Conservation (phyloP, 257 asterid species). For the Gardenia jasminoides region DNA sequence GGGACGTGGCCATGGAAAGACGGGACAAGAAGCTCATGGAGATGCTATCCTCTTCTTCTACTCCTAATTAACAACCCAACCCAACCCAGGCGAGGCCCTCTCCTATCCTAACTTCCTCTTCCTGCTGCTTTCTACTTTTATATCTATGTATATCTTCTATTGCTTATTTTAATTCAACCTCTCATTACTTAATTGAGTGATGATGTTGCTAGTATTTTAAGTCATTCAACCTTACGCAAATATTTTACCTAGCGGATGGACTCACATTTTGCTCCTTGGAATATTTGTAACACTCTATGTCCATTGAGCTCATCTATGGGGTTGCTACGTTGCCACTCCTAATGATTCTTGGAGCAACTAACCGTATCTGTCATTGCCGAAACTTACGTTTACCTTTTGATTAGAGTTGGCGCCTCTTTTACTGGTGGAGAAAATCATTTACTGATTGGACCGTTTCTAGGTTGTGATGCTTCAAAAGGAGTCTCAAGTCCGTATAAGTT, state of each 20-base stretch:
- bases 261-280: no score
- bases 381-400: background rate
- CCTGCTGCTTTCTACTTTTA: background rate
- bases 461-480: background rate
- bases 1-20: constrained; percentile 88
- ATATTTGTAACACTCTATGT: no score
- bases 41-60: constrained; percentile 53
- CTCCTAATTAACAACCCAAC: background rate
- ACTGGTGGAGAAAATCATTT: background rate
- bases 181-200: background rate
- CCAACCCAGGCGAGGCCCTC: no score
- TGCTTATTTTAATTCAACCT: background rate
- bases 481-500: background rate
- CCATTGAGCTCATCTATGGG: no score
- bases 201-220: background rate
- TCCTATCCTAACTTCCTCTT: no score
- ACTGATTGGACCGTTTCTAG: background rate
- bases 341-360: background rate
- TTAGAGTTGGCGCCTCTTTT: background rate
- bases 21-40: constrained; percentile 85
- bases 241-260: no score
- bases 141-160: background rate
- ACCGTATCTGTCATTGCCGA: background rate
- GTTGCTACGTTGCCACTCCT: background rate
- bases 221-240: no score